phyloP scores from a whole-genome alignment of 306 rosid species.

The Rosa multiflora region DNA sequence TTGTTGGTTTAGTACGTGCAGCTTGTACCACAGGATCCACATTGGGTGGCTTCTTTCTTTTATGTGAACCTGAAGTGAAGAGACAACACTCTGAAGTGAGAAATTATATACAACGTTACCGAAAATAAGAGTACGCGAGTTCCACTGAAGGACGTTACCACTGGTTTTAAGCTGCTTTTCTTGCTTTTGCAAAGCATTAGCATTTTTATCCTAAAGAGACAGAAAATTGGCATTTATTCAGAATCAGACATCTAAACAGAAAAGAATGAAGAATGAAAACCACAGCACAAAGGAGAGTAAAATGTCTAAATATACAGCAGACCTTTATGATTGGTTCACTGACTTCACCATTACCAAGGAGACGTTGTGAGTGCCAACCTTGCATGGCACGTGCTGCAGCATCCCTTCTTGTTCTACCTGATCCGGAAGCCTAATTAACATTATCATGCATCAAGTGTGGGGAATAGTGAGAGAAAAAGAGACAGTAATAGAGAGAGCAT shows the following conservation, averaged over 20 bases:
- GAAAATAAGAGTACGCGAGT: constrained; percentile 9
- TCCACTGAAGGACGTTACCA: constrained; percentile 50
- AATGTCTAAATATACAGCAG: constrained; percentile 28
- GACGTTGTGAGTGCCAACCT: constrained; percentile 98
- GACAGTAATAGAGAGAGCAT: neutral
- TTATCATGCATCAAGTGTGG: neutral
- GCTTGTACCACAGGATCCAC: constrained; percentile 71
- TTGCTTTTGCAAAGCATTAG: constrained; percentile 71
- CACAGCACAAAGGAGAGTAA: constrained; percentile 22
- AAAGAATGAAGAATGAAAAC: neutral
- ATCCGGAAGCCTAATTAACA: constrained; percentile 62
- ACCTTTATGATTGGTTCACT: constrained; percentile 96
- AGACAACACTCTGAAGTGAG: constrained; percentile 21
- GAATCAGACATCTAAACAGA: constrained; percentile 3
- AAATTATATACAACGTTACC: neutral
- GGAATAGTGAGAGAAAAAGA: neutral
- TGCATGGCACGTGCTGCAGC: constrained; percentile 99
- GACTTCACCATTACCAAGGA: constrained; percentile 94
- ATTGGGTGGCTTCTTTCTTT: constrained; percentile 81
- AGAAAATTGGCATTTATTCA: constrained; percentile 20
- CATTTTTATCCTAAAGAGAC: constrained; percentile 69
- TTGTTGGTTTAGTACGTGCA: constrained; percentile 69
- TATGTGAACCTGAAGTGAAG: constrained; percentile 62
- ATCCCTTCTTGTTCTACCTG: constrained; percentile 95
- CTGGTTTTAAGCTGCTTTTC: constrained; percentile 91